Evolutionary conservation across 2,329 filamentous ascomycete species (phyloP), one percentile per base, ranked within the genome.

Genomic region (Ophiocordyceps camponoti-leonardi): DNA sequence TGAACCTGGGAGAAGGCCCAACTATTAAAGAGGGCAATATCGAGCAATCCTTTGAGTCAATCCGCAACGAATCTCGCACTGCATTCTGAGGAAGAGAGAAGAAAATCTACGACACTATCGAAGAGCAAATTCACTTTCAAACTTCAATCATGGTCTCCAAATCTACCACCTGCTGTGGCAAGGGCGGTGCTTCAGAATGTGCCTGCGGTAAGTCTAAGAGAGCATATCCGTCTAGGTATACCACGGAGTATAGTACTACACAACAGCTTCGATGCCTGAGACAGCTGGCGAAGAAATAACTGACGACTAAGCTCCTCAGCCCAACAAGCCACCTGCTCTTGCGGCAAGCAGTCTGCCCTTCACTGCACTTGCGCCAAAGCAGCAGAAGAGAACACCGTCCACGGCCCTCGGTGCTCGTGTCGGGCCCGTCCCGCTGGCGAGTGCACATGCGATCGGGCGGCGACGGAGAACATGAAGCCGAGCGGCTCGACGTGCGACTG

Each of bases 281-380:
- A 28, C 5, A 26, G 23, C 23, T 8, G 10, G 7, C 10, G 26
- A 28, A 28, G 7, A 10, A 28, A 28, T 4, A 19, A 6, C 18
- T 4, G 20, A 26, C 14, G 31, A 3, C 44, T 43, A 44, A 42
- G 41, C 40, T 39, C 12, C 28, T 41, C 53, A 77, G 77, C 77
- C 54, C 63, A 76, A 55, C 71, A 81, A 63, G 78, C 78, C 10
- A 81, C 71, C 49, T 94, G 87, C 77, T 93, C 86, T 16, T 96
- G 90, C 62, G 90, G 90, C 59, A 79, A 94, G 70, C 75, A 92
- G 61, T 77, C 79, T 4, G 90, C 90, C 44, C 77, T 94, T 43
- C 73, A 88, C 61, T 96, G 90, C 76, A 83, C 71, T 50, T 95
- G 90, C 68, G 77, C 77, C 56, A 88, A 86, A 64, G 75, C 87